Conservation (phyloP, 768 basidiomycete genomes). For the Tulasnella calospora region DNA sequence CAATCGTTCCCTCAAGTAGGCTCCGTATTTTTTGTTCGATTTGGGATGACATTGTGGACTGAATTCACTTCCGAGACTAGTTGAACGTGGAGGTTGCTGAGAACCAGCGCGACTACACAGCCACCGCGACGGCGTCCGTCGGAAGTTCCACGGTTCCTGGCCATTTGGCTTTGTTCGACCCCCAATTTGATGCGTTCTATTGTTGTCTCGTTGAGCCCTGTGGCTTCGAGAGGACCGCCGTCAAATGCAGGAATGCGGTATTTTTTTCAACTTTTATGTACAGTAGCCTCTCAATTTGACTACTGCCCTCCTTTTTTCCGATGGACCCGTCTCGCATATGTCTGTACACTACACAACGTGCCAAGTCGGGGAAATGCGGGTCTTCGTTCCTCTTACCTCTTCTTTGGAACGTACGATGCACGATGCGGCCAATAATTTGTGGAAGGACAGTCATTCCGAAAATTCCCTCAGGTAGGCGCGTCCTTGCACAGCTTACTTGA, state of each 20-base stretch:
- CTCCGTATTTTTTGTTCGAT: not conserved
- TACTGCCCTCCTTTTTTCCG: not conserved
- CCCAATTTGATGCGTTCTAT: not conserved
- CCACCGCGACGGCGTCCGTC: not conserved
- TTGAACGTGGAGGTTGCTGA: not conserved
- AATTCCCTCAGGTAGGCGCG: not conserved
- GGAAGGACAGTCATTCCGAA: not conserved
- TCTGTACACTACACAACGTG: not conserved
- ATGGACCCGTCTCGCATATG: not conserved
- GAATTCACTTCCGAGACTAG: not conserved
- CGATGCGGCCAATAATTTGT: not conserved
- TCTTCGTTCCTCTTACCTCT: not conserved
- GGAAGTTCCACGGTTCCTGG: not conserved
- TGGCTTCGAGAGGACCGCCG: not conserved
- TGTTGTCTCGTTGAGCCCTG: not conserved
- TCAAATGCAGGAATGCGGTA: not conserved
- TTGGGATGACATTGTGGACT: not conserved
- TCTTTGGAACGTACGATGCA: not conserved
- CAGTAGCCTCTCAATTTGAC: not conserved
- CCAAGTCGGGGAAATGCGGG: not conserved
- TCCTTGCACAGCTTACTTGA: not conserved
- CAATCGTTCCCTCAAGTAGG: constrained; percentile 16
- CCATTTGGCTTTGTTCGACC: not conserved
- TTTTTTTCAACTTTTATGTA: not conserved
- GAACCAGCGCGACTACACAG: not conserved